Base-by-base conservation (phyloP, 345 rosid genomes). In the Hevea brasiliensis region DNA sequence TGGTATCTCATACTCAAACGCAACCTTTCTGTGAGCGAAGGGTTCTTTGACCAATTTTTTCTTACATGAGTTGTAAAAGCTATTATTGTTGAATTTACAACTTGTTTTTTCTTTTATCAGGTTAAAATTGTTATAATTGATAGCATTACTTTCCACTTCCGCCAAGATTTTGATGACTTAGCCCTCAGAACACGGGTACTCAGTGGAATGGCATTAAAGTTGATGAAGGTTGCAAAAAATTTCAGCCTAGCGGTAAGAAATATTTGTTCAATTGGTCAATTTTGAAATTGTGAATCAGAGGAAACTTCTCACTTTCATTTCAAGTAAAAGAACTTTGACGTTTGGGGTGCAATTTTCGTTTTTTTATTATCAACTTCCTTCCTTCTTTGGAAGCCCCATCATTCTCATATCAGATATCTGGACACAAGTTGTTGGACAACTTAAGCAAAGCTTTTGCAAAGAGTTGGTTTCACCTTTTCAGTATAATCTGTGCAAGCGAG, bases 131-230 rank as follows among this genome's bases (percentile, higher is more conserved):
- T 94, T 11, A 74, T 94, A 41, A 82, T 94, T 26, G 97, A 94
- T 75, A 94, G 99, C 67, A 74, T 94, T 75, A 86, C 99, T 63
- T 92, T 92, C 86, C 99, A 92, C 84, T 90, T 94, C 88, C 98
- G 97, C 50, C 99, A 94, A 81, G 94, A 89, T 84, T 92, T 88
- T 83, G 98, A 90, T n/a, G 92, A 94, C 82, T 69, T 92, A 70
- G 90, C 87, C 58, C 89, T 83, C 42, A 83, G 99, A 71, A 94
- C 99, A 32, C 86, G 92, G 47, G 81, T 88, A 24, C 98, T 95
- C 4, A 78, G 88, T 74, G 92, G 84, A 77, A 84, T 95, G 89
- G 91, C 98, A 42, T 80, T 88, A 59, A 95, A 95, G 87, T 84
- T 95, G 80, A 87, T 91, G 97, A 89, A 88, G 79, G 87, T 95